phyloP scores from a whole-genome alignment of 1,284 basidiomycete genomes.

The Trametes hirsuta region DNA sequence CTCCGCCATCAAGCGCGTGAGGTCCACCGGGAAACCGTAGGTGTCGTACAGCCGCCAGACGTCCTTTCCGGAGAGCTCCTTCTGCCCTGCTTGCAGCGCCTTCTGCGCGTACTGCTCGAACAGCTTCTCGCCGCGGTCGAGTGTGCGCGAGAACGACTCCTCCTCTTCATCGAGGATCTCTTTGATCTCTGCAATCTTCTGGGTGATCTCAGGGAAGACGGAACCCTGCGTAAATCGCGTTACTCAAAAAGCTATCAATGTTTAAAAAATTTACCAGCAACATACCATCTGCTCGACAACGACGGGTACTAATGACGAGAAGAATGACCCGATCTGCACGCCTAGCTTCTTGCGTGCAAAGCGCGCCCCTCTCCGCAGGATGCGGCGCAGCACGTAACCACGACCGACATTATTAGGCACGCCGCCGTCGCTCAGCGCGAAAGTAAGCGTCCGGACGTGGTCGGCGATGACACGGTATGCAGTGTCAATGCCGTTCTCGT shows the following conservation, averaged over 20 bases:
- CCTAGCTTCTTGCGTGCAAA: constrained; percentile 96
- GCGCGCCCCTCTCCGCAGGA: constrained; percentile 89
- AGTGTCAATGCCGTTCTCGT: constrained; percentile 93
- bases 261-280: neutral
- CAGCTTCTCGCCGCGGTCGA: constrained; percentile 95
- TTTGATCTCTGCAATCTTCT: constrained; percentile 85
- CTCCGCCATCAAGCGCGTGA: constrained; percentile 97
- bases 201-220: constrained; percentile 93
- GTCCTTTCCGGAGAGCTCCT: constrained; percentile 85
- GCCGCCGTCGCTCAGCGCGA: constrained; percentile 96
- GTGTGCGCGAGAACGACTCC: constrained; percentile 93
- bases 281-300: constrained; percentile 88
- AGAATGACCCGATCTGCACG: constrained; percentile 94
- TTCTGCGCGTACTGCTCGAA: constrained; percentile 90
- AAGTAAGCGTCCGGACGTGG: constrained; percentile 94
- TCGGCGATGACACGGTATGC: constrained; percentile 98
- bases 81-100: constrained; percentile 67
- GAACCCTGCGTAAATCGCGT: constrained; percentile 58
- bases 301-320: constrained; percentile 90
- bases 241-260: neutral
- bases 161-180: constrained; percentile 98
- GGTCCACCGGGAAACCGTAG: constrained; percentile 96
- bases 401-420: constrained; percentile 96
- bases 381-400: constrained; percentile 94
- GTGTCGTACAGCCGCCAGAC: constrained; percentile 99